These are phyloP conservation scores for Talaromyces sp. DNA, from an alignment of 2,329 filamentous ascomycete genomes.

Conservation along the genomic window DNA sequence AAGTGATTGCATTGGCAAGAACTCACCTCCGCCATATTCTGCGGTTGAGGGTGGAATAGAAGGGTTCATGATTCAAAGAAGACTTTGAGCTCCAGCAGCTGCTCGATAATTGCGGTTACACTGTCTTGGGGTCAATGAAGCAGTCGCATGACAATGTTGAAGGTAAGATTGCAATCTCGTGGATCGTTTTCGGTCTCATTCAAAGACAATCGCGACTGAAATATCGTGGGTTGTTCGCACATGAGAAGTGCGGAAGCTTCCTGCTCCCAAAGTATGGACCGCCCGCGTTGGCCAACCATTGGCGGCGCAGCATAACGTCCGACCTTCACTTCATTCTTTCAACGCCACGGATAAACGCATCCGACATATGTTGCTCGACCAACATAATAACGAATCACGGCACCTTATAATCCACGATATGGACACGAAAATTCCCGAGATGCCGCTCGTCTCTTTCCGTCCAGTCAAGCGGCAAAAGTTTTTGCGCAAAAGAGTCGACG, in stretches of 20 bases:
- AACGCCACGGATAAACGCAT: not conserved
- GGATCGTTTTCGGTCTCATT: not conserved
- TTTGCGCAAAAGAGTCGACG: conserved; percentile 43
- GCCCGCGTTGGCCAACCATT: conserved; percentile 7
- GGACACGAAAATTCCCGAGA: conserved; percentile 26
- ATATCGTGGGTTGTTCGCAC: conserved; percentile 6
- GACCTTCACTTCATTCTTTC: not conserved
- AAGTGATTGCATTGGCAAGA: not conserved
- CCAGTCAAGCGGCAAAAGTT: conserved; percentile 51
- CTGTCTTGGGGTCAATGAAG: not conserved
- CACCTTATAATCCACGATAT: conserved; percentile 22
- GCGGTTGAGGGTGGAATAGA: conserved; percentile 45
- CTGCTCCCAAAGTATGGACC: not conserved
- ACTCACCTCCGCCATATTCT: conserved; percentile 50
- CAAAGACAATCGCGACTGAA: not conserved
- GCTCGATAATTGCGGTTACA: not conserved
- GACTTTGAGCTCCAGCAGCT: not conserved
- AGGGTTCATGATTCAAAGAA: conserved; percentile 36
- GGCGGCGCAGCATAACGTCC: not conserved
- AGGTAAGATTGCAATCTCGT: not conserved
- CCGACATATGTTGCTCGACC: not conserved
- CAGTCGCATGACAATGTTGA: conserved; percentile 5
- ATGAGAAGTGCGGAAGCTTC: conserved; percentile 3
- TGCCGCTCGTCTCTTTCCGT: conserved; percentile 41
- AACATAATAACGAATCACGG: too few species aligned